Evolutionary conservation across 2,329 filamentous ascomycete species (phyloP).

Genomic region (Colletotrichum tamarilloi): DNA sequence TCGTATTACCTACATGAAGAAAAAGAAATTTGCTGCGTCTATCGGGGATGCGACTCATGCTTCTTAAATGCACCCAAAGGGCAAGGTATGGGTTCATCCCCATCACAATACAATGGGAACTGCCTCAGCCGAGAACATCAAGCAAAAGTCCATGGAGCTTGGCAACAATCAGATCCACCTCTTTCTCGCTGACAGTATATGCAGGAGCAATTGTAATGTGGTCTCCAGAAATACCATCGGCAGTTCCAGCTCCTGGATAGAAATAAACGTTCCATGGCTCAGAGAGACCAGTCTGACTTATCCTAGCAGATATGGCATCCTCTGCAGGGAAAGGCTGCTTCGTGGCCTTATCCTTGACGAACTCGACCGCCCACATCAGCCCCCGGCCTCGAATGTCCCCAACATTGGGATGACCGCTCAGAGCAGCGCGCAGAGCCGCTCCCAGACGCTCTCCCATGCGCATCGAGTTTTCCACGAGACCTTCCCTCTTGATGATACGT

Average conservation of each 20-base stretch:
- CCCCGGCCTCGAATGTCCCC: slow-evolving; percentile 53
- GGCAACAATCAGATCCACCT: not conserved
- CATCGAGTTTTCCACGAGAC: slow-evolving; percentile 56
- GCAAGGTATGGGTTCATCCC: not conserved
- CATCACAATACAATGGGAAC: not conserved
- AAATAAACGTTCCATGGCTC: slow-evolving; percentile 5
- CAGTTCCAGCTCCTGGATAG: slow-evolving; percentile 70
- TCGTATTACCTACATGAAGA: not conserved
- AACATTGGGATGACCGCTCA: slow-evolving; percentile 47
- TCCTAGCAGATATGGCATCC: slow-evolving; percentile 11
- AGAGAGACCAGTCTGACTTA: not conserved
- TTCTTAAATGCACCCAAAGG: not conserved
- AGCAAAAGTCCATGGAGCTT: not conserved
- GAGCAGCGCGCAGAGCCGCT: slow-evolving; percentile 38
- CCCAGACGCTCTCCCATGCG: slow-evolving; percentile 41
- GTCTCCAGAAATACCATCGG: slow-evolving; percentile 70
- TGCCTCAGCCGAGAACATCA: not conserved
- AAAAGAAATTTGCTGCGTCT: not conserved
- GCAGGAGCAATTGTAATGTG: slow-evolving; percentile 77
- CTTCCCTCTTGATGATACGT: slow-evolving; percentile 46
- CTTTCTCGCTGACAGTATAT: slow-evolving; percentile 65
- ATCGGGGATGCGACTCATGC: not conserved
- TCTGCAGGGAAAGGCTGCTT: slow-evolving; percentile 51
- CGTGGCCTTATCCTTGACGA: slow-evolving; percentile 50
- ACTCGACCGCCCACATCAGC: slow-evolving; percentile 59